These are phyloP conservation scores for Puccinellia tenuiflora DNA, from an alignment of 176 grass and related monocot species.

Conservation along the genomic window DNA sequence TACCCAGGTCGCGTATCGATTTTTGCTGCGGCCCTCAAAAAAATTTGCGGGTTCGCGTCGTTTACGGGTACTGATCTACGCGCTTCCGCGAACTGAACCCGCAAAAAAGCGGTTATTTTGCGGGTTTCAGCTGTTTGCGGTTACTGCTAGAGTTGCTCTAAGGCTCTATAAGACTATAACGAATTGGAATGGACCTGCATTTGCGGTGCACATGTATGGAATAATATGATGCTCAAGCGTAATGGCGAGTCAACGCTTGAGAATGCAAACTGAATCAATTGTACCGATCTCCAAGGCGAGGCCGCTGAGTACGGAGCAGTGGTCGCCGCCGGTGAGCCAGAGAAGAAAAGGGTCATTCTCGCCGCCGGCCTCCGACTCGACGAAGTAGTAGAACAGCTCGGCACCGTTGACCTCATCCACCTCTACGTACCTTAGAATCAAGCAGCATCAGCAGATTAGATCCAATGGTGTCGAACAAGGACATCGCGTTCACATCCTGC, in stretches of 20 bases:
- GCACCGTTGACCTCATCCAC: conserved; percentile 42
- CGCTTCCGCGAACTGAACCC: too few species aligned
- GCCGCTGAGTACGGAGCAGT: conserved; percentile 50
- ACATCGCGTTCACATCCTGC: too few species aligned
- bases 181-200: conserved; percentile 9
- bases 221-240: background rate
- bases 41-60: too few species aligned
- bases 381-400: conserved; percentile 73
- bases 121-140: too few species aligned
- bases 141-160: too few species aligned
- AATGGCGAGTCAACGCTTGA: background rate
- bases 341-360: conserved; percentile 28
- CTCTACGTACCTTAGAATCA: conserved; percentile 31
- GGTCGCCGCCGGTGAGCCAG: conserved; percentile 54
- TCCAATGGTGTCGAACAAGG: background rate
- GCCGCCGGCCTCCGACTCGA: conserved; percentile 29
- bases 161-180: too few species aligned
- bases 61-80: too few species aligned
- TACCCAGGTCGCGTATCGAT: too few species aligned
- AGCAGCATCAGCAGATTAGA: background rate
- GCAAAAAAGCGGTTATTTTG: too few species aligned
- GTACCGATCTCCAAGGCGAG: conserved; percentile 54
- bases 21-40: too few species aligned
- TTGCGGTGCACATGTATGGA: background rate
- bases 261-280: background rate